phyloP scores from a whole-genome alignment of 2,329 filamentous ascomycete species.

The Epichloe glyceriae region DNA sequence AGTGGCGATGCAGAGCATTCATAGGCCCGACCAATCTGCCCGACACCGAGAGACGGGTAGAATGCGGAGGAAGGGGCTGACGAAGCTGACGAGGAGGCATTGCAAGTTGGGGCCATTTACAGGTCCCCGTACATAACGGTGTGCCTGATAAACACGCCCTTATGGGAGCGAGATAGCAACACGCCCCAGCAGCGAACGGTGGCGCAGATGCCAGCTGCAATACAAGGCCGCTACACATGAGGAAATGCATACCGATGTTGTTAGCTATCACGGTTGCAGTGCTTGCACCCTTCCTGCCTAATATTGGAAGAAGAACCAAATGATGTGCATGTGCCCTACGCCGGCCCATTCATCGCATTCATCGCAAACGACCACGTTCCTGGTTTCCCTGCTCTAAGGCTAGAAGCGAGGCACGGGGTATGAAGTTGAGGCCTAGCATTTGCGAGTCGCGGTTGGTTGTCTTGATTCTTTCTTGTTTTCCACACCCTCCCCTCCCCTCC shows the following conservation, averaged over 20 bases:
- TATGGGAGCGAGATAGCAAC: neutral
- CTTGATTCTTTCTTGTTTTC: too few species aligned
- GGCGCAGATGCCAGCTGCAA: slow-evolving; percentile 1
- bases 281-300: neutral
- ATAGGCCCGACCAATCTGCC: neutral
- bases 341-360: too few species aligned
- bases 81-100: neutral
- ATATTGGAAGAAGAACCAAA: neutral
- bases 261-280: neutral
- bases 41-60: neutral
- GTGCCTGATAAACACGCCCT: too few species aligned
- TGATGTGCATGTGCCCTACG: too few species aligned
- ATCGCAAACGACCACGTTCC: too few species aligned
- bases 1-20: neutral
- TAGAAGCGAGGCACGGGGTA: too few species aligned
- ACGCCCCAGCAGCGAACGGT: neutral
- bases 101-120: too few species aligned
- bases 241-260: neutral
- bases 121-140: too few species aligned
- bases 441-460: too few species aligned
- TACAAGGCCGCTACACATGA: neutral
- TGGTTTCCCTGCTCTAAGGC: too few species aligned
- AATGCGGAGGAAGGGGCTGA: neutral
- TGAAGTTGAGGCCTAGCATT: too few species aligned
- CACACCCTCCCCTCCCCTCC: too few species aligned